Conservation (phyloP, 169 alveolate species). For the Plasmodium reichenowi region DNA sequence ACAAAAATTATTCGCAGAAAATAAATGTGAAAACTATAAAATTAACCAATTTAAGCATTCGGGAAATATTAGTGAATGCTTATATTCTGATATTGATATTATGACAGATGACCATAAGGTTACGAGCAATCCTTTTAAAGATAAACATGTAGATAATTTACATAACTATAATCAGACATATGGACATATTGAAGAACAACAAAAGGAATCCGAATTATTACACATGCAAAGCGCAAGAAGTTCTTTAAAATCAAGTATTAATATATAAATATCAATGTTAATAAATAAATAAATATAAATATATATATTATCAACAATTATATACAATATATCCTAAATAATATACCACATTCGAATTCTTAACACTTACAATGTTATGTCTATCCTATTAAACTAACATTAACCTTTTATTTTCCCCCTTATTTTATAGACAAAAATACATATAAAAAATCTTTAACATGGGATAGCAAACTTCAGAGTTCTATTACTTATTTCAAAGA, state of each 20-base stretch:
- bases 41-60: background rate
- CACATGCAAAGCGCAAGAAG: constrained; percentile 76
- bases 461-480: constrained; percentile 73
- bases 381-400: background rate
- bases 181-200: constrained; percentile 10
- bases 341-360: no score
- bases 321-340: no score
- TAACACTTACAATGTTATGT: background rate
- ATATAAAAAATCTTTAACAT: constrained; percentile 70
- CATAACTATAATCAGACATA: constrained; percentile 3
- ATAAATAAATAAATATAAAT: background rate
- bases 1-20: background rate
- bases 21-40: background rate
- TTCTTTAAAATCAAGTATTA: constrained; percentile 65
- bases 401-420: background rate
- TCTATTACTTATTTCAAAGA: constrained; percentile 68
- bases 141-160: constrained; percentile 5
- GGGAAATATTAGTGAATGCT: constrained; percentile 16
- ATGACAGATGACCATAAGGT: constrained; percentile 9
- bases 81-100: constrained; percentile 36
- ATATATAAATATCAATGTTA: background rate
- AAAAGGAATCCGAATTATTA: constrained; percentile 27
- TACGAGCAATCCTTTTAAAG: background rate
- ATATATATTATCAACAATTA: no score
- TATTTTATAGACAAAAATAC: constrained; percentile 35